Evolutionary conservation across 345 rosid species (phyloP), one percentile per base, ranked within the genome.

Genomic region (Tarenaya hassleriana): DNA sequence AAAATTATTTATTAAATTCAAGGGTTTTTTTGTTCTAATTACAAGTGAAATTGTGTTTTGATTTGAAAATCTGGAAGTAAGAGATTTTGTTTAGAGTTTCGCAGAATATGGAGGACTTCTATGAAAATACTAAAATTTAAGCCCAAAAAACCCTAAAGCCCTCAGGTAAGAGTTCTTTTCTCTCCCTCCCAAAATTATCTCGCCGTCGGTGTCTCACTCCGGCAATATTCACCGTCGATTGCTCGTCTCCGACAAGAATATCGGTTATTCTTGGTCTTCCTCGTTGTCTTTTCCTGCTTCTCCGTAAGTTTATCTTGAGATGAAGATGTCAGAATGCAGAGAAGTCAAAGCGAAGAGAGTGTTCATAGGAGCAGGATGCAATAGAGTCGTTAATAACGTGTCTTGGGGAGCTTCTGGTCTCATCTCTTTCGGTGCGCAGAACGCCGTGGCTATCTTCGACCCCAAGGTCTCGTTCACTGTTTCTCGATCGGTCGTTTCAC

Each of bases 311-410:
- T 2, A 2, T 24, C 29, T 24, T 24, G 29, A 39, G 14, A 39
- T 6, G 29, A 43, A 33, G 27, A 70, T 50, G 70, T 31, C 70
- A 4, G 52, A 18, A 35, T 44, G 20, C 6, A 49, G 51, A n/a
- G 64, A 63, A 58, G 75, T 72, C 7, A 76, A 72, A 64, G 71
- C 67, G 31, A 74, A 78, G 63, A 75, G 81, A 49, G 74, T 72
- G 64, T 87, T 91, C 65, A 80, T 84, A 52, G 95, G 85, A 69
- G 95, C 95, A 52, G 95, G 95, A 50, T 91, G 98, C 81, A 91
- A 87, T 69, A 74, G 92, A 55, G 73, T 80, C 11, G 92, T 91
- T 38, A 86, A 84, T 64, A 91, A 87, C 71, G 82, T 82, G 21
- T 91, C 96, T 12, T 91, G 98, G 95, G 98, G 95, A 29, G 85